Percentiles rank a stretch among this genome's conserved stretches.
Evolutionary conservation across 2,329 filamentous ascomycete genomes (phyloP).

Genomic region (Ascochyta fabae): DNA sequence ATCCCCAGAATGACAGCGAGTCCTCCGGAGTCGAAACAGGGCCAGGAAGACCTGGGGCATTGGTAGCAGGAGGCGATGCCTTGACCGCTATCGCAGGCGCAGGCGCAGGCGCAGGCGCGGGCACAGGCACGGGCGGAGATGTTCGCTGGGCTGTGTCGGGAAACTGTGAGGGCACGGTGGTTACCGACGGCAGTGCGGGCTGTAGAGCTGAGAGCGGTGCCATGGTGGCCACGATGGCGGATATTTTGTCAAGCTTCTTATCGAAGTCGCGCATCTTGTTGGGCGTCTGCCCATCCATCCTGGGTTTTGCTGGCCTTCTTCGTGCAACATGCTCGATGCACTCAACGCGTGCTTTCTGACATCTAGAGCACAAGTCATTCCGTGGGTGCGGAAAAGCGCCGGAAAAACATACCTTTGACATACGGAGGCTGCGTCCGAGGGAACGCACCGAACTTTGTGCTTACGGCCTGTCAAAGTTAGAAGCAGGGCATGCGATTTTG

Average conservation of each 20-base stretch:
- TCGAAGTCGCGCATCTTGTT: conserved; percentile 43
- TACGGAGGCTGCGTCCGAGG: conserved; percentile 39
- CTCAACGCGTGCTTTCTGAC: conserved; percentile 46
- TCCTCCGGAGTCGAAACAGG: conserved; percentile 35
- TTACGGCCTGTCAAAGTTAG: conserved; percentile 29
- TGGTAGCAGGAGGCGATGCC: conserved; percentile 23
- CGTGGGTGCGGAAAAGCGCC: conserved; percentile 20
- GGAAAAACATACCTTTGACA: conserved; percentile 43
- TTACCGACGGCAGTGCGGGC: conserved; percentile 28
- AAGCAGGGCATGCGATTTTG: not conserved
- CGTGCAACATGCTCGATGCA: conserved; percentile 48
- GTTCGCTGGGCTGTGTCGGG: conserved; percentile 32
- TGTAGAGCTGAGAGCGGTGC: conserved; percentile 27
- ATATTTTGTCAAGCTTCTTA: conserved; percentile 43
- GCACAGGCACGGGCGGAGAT: conserved; percentile 6
- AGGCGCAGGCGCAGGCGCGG: conserved; percentile 15
- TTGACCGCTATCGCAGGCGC: conserved; percentile 20
- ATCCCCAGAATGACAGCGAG: conserved; percentile 42
- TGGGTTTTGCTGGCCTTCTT: conserved; percentile 44
- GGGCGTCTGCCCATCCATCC: conserved; percentile 31
- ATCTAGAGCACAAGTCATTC: conserved; percentile 45
- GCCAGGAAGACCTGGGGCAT: conserved; percentile 31
- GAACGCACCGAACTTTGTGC: conserved; percentile 48
- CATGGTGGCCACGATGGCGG: conserved; percentile 41
- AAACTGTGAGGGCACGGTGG: conserved; percentile 31